Base-by-base conservation (phyloP, 2,329 filamentous ascomycete genomes). In the Alternaria rosae region DNA sequence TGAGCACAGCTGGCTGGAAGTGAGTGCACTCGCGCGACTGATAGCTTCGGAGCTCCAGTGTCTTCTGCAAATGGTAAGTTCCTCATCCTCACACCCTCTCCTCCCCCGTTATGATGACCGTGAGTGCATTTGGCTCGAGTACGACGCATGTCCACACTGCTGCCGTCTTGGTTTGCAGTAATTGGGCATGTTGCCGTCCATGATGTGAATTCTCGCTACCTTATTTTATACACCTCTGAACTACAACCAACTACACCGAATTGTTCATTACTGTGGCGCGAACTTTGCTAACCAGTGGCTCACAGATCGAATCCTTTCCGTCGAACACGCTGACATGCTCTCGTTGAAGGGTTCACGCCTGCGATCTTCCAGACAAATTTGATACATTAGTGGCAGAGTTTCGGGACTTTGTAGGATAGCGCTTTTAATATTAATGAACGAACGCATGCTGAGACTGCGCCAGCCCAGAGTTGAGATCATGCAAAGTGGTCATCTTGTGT, bases 51-150 rank as follows among this genome's bases (percentile, higher is more conserved):
- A 45, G 38, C 47, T 58, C 48, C 42, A 32, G 48, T 45, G 58
- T 45, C 60, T 54, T 69, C 26, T 53, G 53, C 51, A 60, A 57
- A 63, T 76, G 68, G 73, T 75, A 75, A 73, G 72, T 75, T 60
- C 43, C 44, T 52, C 50, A 57, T 67, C 52, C 50, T 61, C 54
- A 53, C 62, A 59, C 45, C 56, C 58, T 52, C 54, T 43, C 59
- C 51, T 54, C 28, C 60, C 30, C 66, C 73, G 81, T 80, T 79
- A 93, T 96, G 94, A 98, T 98, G 94, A 98, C 94, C 93, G 75
- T 94, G 94, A 98, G 94, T 94, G 94, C 94, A 98, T 98, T 98
- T 98, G 94, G 94, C 94, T 98, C 93, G 94, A 98, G 94, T 87
- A 97, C 93, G 88, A 89, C 85, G 82, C 84, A 85, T 83, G 82